phyloP scores from a whole-genome alignment of 2,329 filamentous ascomycete genomes.

The Scolecobasidium constrictum region DNA sequence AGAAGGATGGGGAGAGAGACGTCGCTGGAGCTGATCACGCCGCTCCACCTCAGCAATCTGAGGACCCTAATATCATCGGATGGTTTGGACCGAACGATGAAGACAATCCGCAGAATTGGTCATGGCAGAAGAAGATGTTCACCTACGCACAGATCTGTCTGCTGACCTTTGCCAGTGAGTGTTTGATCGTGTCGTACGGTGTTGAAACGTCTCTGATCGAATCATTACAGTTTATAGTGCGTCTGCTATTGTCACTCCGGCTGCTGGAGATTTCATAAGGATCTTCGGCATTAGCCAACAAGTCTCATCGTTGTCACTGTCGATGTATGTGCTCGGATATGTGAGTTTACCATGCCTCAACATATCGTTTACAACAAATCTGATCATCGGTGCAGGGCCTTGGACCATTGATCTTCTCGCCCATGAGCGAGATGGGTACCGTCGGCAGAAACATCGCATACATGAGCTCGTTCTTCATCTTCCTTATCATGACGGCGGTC shows the following conservation, averaged over 20 bases:
- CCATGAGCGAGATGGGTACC: conserved; percentile 10
- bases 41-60: neutral
- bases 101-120: conserved; percentile 11
- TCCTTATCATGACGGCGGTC: conserved; percentile 8
- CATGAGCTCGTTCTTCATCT: conserved; percentile 8
- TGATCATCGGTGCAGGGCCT: neutral
- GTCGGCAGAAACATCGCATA: conserved; percentile 10
- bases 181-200: too few relatives aligned
- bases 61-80: conserved; percentile 6
- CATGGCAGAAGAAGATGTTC: conserved; percentile 6
- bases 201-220: too few relatives aligned
- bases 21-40: neutral
- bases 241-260: conserved; percentile 4
- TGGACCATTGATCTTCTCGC: conserved; percentile 5
- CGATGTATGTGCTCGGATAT: conserved; percentile 10
- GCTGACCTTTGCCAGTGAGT: conserved; percentile 8
- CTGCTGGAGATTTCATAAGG: conserved; percentile 1
- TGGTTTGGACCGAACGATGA: conserved; percentile 7
- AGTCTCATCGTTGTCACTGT: conserved; percentile 6
- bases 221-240: conserved; percentile 10
- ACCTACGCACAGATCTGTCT: conserved; percentile 6
- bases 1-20: conserved; percentile 2
- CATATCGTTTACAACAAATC: neutral
- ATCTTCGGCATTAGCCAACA: conserved; percentile 4
- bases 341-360: neutral